Conservation (phyloP, 2,329 filamentous ascomycete genomes). For the Emericellopsis atlantica region DNA sequence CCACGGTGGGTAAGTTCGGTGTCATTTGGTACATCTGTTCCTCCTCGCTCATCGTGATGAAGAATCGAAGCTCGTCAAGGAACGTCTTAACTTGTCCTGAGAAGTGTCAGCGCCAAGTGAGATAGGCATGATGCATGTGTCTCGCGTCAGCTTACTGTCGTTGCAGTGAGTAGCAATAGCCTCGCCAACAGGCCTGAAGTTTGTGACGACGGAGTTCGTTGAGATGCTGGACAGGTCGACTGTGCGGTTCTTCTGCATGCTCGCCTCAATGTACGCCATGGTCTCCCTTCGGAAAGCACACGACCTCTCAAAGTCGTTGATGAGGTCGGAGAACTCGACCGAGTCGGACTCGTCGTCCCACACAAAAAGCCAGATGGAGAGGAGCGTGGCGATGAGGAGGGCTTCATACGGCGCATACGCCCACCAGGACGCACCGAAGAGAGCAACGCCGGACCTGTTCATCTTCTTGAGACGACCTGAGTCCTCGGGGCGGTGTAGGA, state of each 20-base stretch:
- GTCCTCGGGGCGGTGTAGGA: neutral
- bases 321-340: neutral
- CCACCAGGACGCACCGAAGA: slow-evolving; percentile 1
- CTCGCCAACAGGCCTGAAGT: slow-evolving; percentile 1
- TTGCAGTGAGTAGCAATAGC: neutral
- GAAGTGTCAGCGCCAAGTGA: neutral
- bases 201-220: neutral
- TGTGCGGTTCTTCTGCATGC: neutral
- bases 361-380: slow-evolving; percentile 1
- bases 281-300: slow-evolving; percentile 1
- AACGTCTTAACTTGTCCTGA: neutral
- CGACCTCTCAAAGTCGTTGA: slow-evolving; percentile 1
- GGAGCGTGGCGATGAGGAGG: neutral
- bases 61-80: neutral
- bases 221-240: neutral
- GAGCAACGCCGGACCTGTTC: neutral
- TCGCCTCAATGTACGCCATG: neutral
- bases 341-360: slow-evolving; percentile 1
- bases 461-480: neutral
- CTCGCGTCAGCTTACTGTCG: neutral
- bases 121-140: neutral
- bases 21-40: neutral
- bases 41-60: slow-evolving; percentile 1
- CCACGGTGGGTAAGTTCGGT: neutral
- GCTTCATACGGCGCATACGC: neutral